Conservation (phyloP, 345 rosid genomes). For the Draba incana region DNA sequence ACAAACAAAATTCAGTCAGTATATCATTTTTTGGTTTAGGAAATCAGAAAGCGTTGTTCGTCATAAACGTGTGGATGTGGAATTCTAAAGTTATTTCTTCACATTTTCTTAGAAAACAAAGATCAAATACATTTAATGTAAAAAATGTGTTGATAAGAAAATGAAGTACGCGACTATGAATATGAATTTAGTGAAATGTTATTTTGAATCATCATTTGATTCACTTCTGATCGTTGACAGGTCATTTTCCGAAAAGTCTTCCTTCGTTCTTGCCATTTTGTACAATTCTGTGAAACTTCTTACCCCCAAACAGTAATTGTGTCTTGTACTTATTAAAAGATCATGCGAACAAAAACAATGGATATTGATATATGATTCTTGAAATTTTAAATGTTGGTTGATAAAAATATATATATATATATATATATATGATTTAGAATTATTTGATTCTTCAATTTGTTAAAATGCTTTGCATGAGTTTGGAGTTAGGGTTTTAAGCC, state of each 20-base stretch:
- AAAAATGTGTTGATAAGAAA: constrained; percentile 1
- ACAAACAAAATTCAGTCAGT: neutral
- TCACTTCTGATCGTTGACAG: neutral
- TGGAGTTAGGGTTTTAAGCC: no score
- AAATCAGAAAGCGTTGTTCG: constrained; percentile 1
- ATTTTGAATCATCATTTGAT: neutral
- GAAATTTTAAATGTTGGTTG: no score
- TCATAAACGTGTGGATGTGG: constrained; percentile 15
- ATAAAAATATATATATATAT: neutral
- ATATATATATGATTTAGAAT: neutral
- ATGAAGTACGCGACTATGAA: neutral
- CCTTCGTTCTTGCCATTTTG: constrained; percentile 9
- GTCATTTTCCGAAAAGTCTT: neutral
- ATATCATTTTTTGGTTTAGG: neutral
- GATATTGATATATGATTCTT: neutral
- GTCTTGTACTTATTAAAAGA: neutral
- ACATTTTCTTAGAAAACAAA: constrained; percentile 19
- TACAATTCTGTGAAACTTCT: constrained; percentile 19
- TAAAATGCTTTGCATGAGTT: no score
- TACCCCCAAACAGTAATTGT: constrained; percentile 3
- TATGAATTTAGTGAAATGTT: neutral
- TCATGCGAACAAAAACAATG: neutral
- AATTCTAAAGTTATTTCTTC: constrained; percentile 8
- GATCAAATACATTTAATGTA: neutral
- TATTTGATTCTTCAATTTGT: no score